A percentile compares a stretch with the other conserved stretches of the same genome.
phyloP scores from a whole-genome alignment of 257 asterid species.

The Osmanthus fragrans region DNA sequence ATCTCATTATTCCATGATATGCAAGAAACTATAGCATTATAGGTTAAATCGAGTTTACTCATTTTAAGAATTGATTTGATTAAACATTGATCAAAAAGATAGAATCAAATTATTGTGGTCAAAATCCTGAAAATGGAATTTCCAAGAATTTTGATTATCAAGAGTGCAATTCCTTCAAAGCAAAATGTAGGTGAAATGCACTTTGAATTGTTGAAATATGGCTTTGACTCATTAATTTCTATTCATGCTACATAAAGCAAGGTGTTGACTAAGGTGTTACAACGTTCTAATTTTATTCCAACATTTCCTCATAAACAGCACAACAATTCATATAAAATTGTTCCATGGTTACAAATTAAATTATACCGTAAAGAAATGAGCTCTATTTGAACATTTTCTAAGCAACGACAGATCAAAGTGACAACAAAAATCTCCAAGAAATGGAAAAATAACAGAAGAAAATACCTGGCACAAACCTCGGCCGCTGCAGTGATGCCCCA shows the following conservation, averaged over 20 bases:
- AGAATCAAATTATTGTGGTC: not conserved
- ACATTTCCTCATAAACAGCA: not conserved
- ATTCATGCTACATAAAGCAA: not conserved
- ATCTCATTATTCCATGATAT: not conserved
- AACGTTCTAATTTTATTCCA: not conserved
- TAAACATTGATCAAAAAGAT: not conserved
- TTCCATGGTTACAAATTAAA: not conserved
- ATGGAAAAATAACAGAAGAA: not conserved
- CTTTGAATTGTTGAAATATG: not conserved
- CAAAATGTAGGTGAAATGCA: not conserved
- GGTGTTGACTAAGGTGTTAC: not conserved
- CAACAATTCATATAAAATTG: not conserved
- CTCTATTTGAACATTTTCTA: not conserved
- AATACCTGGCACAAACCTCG: slow-evolving; percentile 87
- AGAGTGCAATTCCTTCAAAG: not conserved
- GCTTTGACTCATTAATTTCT: not conserved
- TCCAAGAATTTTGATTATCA: not conserved
- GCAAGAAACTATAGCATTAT: not conserved
- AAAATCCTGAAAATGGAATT: not conserved
- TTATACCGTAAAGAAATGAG: no score
- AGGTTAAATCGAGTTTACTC: not conserved
- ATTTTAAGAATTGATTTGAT: not conserved
- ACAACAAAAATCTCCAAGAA: not conserved
- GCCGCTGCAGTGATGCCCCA: slow-evolving; percentile 84
- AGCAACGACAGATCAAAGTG: not conserved